These are phyloP conservation scores for Waitea zeae DNA, from an alignment of 1,284 basidiomycete genomes.

Conservation along the genomic window DNA sequence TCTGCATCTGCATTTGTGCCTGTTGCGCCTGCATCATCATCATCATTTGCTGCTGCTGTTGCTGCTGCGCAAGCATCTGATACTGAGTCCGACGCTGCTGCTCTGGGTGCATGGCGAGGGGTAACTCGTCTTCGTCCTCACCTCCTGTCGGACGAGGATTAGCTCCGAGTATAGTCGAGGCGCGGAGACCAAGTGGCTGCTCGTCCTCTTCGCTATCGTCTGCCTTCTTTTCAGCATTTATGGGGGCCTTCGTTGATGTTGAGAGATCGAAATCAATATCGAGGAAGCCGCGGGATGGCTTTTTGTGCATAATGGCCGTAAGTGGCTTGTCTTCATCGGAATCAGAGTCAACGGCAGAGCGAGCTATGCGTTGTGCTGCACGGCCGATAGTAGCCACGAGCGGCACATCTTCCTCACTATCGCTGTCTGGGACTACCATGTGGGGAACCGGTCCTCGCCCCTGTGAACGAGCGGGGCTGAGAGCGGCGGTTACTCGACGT, in stretches of 20 bases:
- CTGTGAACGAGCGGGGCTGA: not conserved
- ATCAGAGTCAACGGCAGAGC: constrained; percentile 18
- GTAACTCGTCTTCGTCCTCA: constrained; percentile 26
- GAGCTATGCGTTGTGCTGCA: constrained; percentile 23
- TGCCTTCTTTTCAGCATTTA: no score
- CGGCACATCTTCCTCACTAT: constrained; percentile 52
- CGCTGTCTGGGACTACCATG: constrained; percentile 18
- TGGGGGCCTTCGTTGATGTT: not conserved
- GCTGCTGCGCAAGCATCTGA: constrained; percentile 40
- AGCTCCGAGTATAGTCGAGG: constrained; percentile 21
- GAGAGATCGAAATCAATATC: constrained; percentile 21
- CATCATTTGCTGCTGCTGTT: constrained; percentile 16
- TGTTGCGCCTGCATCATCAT: constrained; percentile 29
- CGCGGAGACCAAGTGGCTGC: constrained; percentile 46
- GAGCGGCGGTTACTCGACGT: not conserved
- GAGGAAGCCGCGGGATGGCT: no score
- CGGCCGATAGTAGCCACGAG: constrained; percentile 43
- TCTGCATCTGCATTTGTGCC: constrained; percentile 49
- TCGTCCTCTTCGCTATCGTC: constrained; percentile 49
- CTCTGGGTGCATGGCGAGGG: constrained; percentile 58
- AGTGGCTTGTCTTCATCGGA: constrained; percentile 65
- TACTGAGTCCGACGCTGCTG: constrained; percentile 61
- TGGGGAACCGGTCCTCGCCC: no score
- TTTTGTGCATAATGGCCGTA: constrained; percentile 38
- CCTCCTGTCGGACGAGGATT: constrained; percentile 5